Base-by-base conservation (phyloP, 352 stramenopile species). In the Phytopythium kandeliae region DNA sequence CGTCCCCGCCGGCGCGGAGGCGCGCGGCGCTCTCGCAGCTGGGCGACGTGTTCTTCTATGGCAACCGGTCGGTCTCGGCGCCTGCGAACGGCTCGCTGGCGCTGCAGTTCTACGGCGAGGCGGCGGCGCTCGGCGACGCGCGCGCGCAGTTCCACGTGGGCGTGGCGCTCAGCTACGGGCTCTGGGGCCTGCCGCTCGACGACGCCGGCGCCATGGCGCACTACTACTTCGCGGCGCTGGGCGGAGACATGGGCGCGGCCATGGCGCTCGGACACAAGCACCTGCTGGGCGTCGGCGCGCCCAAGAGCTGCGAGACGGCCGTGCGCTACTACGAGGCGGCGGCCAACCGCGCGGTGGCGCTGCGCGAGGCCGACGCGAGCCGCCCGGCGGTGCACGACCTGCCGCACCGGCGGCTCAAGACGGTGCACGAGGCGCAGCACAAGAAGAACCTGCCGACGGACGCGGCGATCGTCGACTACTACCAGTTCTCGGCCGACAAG, bases 301-400 rank as follows among this genome's bases (percentile, higher is more conserved):
- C 84, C 0, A 85, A 85, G 62, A 89, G 76, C 56, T 97, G 88
- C 57, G 82, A 96, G 51, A 78, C 56, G 2, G 84, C 86, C 1
- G 74, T 95, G 50, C 78, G 81, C 10, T 96, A 96, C 73, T 97
- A 96, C 54, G 85, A 95, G 62, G 69, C 86, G 25, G 88, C 81
- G 26, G 86, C 88, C 19, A 89, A 96, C 58, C 71, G 76, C 41
- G 88, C 80, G 6, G 68, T 92, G 34, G 58, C 71, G 24, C 68
- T 86, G 43, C 69, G 83, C 13, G 74, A 94, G 37, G 54, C 60
- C 30, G 77, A 86, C 46, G 48, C 63, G 9, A 85, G 58, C 48
- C 63, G 74, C 28, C 76, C 82, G 4, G 80, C 67, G 54, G 73
- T 93, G 46, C 76, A 88, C 62, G 83, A 91, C 45, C 58, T 88